Evolutionary conservation across 176 grass and related monocot genomes (phyloP), one percentile per base, ranked within the genome.

Genomic region (Rhipidocladum racemiflorum): DNA sequence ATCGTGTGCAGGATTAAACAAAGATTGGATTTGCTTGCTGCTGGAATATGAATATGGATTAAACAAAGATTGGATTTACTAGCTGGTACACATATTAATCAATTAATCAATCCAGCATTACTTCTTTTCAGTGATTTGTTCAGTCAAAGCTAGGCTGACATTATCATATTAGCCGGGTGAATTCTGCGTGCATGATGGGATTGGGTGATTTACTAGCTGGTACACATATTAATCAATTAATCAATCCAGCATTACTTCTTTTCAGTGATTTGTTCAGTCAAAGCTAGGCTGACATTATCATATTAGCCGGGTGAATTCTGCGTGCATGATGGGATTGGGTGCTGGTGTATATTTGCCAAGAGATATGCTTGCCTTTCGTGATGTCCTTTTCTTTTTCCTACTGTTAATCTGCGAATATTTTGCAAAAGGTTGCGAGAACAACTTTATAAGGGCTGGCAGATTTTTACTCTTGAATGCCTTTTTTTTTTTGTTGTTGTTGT

Each of bases 1-100:
- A 90, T 86, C 62, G 64, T 82, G 66, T 59, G 72, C 12, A 75
- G 64, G 24, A 82, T 72, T 44, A 73, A 65, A 45, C 14, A 64
- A 85, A 85, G 64, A 49, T 74, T 44, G 40, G 67, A 40, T 81
- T 35, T 79, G 36, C n/a, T 14, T 75, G 32, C 49, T 72, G 29
- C 65, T 54, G 59, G 53, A 63, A 81, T 60, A n/a, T 55, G 53
- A 74, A 70, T 77, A 35, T 76, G 30, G n/a, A n/a, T n/a, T n/a
- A n/a, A n/a, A n/a, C n/a, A n/a, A n/a, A n/a, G n/a, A n/a, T n/a
- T n/a, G n/a, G n/a, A n/a, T n/a, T n/a, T n/a, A 20, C 15, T 76
- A 43, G 35, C 6, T 67, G 20, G 27, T 36, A n/a, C 39, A 39
- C 46, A 40, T 61, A 23, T n/a, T 51, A 38, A 49, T 61, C 51